Base-by-base conservation (phyloP, 1,284 basidiomycete species). In the Sporisorium iseilematis-ciliati region DNA sequence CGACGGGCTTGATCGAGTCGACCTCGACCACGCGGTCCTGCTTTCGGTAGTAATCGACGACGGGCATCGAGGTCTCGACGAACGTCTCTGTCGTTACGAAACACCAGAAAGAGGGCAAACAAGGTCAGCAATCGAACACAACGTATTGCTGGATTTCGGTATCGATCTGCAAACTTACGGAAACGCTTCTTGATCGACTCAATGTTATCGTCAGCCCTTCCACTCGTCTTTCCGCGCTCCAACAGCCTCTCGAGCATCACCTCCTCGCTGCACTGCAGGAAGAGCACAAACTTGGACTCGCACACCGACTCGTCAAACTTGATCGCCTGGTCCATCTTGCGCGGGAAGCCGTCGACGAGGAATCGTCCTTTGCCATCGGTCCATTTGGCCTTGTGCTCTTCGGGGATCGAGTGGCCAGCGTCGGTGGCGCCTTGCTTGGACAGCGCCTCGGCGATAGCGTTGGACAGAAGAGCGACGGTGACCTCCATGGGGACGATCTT, bases 181-280 rank as follows among this genome's bases (percentile, higher is more conserved):
- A 99, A 98, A 14, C 97, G 92, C 87, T 99, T 99, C 87, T 90
- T 92, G 87, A 99, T 97, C 84, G 91, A 95, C 87, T 97, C 95
- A 23, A 88, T 89, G 85, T 99, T 99, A 86, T 99, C 97, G 82
- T 99, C 97, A 80, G 94, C 93, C 31, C 97, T 89, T 20, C 97
- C 96, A 66, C 93, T 94, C 0, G 96, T 99, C 88, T 98, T 92
- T 40, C 91, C 92, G 26, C 97, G 90, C 86, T 95, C 91, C 55
- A 97, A 88, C 60, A 99, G 87, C 57, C 97, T 91, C 78, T 89
- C 87, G 42, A 93, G 88, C 92, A 99, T 94, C 71, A 94, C 91
- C 65, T 93, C 90, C 85, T 98, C 92, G 26, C 92, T 92, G 29
- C 94, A 95, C n/a, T 90, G 89, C 85, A 94, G 92, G 88, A 93